Base-by-base conservation (phyloP, 1,284 basidiomycete genomes). In the Tilletia caries region DNA sequence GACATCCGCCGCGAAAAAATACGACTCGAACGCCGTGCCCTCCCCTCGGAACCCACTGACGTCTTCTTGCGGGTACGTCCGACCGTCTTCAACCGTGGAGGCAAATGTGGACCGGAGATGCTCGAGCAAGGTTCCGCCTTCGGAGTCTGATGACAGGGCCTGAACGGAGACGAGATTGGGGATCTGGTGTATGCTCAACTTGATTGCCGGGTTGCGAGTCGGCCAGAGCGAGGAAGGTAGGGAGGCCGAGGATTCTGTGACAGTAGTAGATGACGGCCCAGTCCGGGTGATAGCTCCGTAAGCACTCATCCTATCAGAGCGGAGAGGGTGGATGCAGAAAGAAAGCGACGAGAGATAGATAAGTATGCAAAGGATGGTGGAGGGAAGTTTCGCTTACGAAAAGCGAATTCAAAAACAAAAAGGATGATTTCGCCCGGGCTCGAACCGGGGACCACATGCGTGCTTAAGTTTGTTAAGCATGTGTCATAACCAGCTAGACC, bases 41-140 rank as follows among this genome's bases (percentile, higher is more conserved):
- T 65, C 43, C 8, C 5, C 18, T 33, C 32, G 32, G 58, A 62
- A 62, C 20, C 13, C 32, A 3, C 15, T 20, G 10, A 34, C 10
- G 12, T 62, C 58, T 62, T 62, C 58, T 15, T 62, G 58, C 6
- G 58, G 58, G 32, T 66, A 66, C 8, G 65, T 50, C 43, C 48
- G 44, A 8, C 65, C 65, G 25, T 66, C 44, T 46, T 66, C 48
- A 44, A 66, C 20, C 23, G 23, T 27, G 18, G 23, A 1, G 18
- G 32, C 25, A 37, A 66, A 66, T 15, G 32, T 66, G 20, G 8
- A 52, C 43, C 44, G 48, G 12, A 66, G 48, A 20, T 52, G 32
- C 12, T 52, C 65, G 27, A 48, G 15, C 25, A 41, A 50, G 5
- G 6, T 34, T 8, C 13, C 27, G 13, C 32, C 32, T 18, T 25